Evolutionary conservation across 2,329 filamentous ascomycete genomes (phyloP), one percentile per base, ranked within the genome.

Genomic region (Thyridium curvatum): DNA sequence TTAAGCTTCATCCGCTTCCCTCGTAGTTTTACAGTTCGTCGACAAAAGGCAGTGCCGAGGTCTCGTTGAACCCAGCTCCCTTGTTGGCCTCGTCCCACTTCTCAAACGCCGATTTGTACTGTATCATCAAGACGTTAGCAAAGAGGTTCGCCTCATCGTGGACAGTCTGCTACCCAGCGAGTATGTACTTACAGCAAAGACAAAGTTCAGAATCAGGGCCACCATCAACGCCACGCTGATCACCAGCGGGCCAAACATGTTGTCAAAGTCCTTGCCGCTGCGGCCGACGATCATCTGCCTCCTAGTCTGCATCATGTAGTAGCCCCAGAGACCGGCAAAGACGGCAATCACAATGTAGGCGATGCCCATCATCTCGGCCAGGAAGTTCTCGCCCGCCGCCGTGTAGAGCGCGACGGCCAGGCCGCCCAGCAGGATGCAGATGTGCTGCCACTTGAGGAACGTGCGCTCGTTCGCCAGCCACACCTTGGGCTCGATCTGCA

Each of bases 391-490:
- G 7, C 86, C 86, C 0, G 90, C 90, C 0, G 91, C 88, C 51
- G 94, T 91, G 66, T 91, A 96, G 18, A 98, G 68, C 16, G 84
- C 86, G 12, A 98, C 68, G 1, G 87, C 86, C 21, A 98, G 66
- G 16, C 83, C 82, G 30, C 89, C 90, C 17, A 98, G 79, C 12
- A 98, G 72, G 35, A 98, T 79, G 45, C 81, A 84, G 53, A 98
- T 89, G 60, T 97, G 90, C 68, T 97, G 87, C 93, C 93, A 98
- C 63, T 96, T 97, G 62, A 98, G 83, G 59, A 96, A 98, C 0
- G 93, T 98, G 45, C 93, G 84, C 66, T 98, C 91, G 62, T 98
- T 98, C 39, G 93, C 93, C 41, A 98, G 82, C 91, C 93, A 98
- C 21, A 98, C 91, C 65, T 98, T 98, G 45, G 88, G 89, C 66